Base-by-base conservation (phyloP, 148 eudicot species). In the Pharnaceum exiguum region DNA sequence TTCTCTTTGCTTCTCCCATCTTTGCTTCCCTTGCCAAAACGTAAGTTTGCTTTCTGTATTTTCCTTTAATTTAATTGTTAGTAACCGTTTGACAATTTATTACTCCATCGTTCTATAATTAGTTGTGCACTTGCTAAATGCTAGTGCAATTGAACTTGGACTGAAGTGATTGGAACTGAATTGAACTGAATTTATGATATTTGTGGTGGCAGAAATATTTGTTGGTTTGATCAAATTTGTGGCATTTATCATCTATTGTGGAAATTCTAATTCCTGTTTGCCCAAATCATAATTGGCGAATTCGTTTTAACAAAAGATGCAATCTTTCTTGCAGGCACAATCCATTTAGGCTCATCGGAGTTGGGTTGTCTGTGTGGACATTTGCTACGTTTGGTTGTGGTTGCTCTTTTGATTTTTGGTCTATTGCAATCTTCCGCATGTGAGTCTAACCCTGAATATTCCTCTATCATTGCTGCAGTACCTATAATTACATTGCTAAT, bases 311-410 rank as follows among this genome's bases (percentile, higher is more conserved):
- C n/a, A n/a, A n/a, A 53, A 2, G 36, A 35, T 56, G 38, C 13
- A 16, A 33, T 8, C 45, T 4, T 15, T 56, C 26, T 44, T 81
- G 79, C 86, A 90, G 97, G 28, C 77, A 83, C 45, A 83, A 86
- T 67, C 97, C 97, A 30, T 90, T 90, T 75, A 81, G 95, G 81
- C 95, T 90, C 51, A 90, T 90, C 68, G 97, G 95, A 66, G 83
- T 79, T 62, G 97, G 90, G 21, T 60, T 90, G 73, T 68, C 84
- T 39, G 89, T 86, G 28, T 90, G 97, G 97, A 86, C 97, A 22
- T 25, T 90, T 40, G 97, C 97, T 26, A 42, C 73, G 11, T 76
- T 80, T 45, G 90, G 90, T 37, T 90, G 95, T 84, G 97, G 95
- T 21, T 54, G 81, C 56, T 81, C 97, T 25, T 59, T 71, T 54